A percentile compares a stretch with the other conserved stretches of the same genome.
Evolutionary conservation across 192 early-diverging fungal genomes (phyloP).

Genomic region (Linnemannia elongata): DNA sequence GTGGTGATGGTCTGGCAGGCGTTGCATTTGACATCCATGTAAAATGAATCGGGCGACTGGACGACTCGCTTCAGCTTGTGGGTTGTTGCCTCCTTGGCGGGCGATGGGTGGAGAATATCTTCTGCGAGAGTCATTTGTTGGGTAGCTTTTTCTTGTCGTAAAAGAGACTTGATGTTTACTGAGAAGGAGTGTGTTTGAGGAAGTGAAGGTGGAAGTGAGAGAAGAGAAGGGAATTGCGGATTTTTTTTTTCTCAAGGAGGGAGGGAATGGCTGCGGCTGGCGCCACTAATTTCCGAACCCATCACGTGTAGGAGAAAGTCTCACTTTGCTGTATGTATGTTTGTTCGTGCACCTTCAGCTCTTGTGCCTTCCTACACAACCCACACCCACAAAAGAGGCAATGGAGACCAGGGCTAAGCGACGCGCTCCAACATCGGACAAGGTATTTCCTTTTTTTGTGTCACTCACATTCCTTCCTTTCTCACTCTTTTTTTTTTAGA

Average conservation of each 20-base stretch:
- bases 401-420: not conserved
- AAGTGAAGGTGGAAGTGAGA: not conserved
- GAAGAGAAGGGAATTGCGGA: not conserved
- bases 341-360: too few relatives aligned
- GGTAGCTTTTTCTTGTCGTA: not conserved
- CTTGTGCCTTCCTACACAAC: too few relatives aligned
- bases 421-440: not conserved
- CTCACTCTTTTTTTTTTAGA: not conserved
- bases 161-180: not conserved
- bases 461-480: not conserved
- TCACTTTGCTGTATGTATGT: too few relatives aligned
- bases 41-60: constrained; percentile 91
- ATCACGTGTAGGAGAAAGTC: not conserved
- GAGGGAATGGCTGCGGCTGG: not conserved
- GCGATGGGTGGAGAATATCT: constrained; percentile 95
- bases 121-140: constrained; percentile 74
- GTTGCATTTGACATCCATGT: constrained; percentile 99
- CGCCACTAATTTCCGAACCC: not conserved
- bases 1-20: constrained; percentile 90
- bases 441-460: not conserved
- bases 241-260: too few relatives aligned
- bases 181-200: not conserved
- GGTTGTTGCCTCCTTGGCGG: constrained; percentile 76
- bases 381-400: not conserved
- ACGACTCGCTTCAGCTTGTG: constrained; percentile 77